Conservation (phyloP, 768 basidiomycete genomes). For the Lentinula raphanica region DNA sequence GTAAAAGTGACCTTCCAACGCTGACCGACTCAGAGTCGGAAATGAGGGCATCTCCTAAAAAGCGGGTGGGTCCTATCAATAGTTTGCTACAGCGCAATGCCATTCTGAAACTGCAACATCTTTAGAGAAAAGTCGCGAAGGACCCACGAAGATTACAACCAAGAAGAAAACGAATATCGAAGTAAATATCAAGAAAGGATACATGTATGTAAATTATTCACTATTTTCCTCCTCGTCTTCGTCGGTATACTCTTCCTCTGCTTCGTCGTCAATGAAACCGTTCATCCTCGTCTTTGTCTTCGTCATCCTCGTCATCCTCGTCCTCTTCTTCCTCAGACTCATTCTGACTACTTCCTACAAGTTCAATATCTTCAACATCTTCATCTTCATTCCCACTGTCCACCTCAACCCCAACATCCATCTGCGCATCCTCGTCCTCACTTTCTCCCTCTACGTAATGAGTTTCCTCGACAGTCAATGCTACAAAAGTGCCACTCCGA, state of each 20-base stretch:
- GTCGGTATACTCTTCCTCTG: constrained; percentile 28
- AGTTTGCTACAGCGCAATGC: background rate
- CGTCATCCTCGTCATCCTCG: background rate
- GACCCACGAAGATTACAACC: background rate
- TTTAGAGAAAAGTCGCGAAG: background rate
- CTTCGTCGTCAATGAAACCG: constrained; percentile 35
- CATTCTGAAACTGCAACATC: background rate
- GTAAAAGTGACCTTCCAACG: constrained; percentile 17
- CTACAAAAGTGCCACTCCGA: too few relatives aligned
- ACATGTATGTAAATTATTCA: constrained; percentile 25
- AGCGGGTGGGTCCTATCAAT: background rate
- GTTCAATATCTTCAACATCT: constrained; percentile 8
- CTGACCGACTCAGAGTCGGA: constrained; percentile 18
- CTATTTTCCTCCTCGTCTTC: constrained; percentile 32
- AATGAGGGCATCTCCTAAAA: background rate
- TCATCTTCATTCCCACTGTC: constrained; percentile 4
- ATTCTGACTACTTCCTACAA: constrained; percentile 7
- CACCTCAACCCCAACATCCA: constrained; percentile 8
- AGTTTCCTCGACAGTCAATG: constrained; percentile 16
- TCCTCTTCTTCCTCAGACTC: constrained; percentile 1
- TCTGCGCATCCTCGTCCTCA: constrained; percentile 6
- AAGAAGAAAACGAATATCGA: background rate
- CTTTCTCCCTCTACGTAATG: constrained; percentile 7
- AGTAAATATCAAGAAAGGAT: background rate
- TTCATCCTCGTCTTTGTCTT: constrained; percentile 15